Percentiles rank a stretch among this genome's conserved stretches.
These are phyloP conservation scores for Cladophialophora carrionii DNA, from an alignment of 2,329 filamentous ascomycete genomes.

Conservation along the genomic window DNA sequence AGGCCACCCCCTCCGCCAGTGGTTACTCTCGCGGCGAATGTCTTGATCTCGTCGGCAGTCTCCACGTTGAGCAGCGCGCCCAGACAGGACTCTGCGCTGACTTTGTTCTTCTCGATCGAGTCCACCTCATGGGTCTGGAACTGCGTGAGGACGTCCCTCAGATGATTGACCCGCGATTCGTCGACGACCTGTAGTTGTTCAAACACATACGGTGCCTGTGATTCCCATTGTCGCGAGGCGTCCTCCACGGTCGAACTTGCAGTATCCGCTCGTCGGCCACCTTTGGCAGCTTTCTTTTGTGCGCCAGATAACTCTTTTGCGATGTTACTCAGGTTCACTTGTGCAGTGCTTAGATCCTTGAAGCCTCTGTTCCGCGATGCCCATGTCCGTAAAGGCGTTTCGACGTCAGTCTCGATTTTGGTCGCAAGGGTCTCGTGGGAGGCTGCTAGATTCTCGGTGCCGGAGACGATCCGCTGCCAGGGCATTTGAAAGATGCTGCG, in stretches of 20 bases:
- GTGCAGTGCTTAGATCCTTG: conserved; percentile 77
- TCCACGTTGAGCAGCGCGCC: conserved; percentile 83
- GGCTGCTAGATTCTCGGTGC: conserved; percentile 77
- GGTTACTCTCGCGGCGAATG: conserved; percentile 58
- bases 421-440: conserved; percentile 80
- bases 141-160: conserved; percentile 89
- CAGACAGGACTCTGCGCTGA: conserved; percentile 76
- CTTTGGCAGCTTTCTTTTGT: conserved; percentile 84
- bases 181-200: conserved; percentile 90
- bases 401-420: conserved; percentile 86
- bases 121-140: conserved; percentile 92
- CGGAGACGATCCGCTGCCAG: conserved; percentile 84
- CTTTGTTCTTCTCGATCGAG: conserved; percentile 74
- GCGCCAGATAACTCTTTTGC: conserved; percentile 84
- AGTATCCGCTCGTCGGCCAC: conserved; percentile 68
- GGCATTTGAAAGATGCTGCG: conserved; percentile 82
- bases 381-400: conserved; percentile 78
- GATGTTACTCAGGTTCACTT: conserved; percentile 76
- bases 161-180: conserved; percentile 83
- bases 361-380: conserved; percentile 72
- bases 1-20: conserved; percentile 44
- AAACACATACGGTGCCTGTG: conserved; percentile 91
- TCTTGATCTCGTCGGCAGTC: conserved; percentile 82
- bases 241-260: conserved; percentile 76
- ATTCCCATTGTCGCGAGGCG: conserved; percentile 85